These are phyloP conservation scores for Dittrichia graveolens DNA, from an alignment of 129 eudicot genomes.

Conservation along the genomic window DNA sequence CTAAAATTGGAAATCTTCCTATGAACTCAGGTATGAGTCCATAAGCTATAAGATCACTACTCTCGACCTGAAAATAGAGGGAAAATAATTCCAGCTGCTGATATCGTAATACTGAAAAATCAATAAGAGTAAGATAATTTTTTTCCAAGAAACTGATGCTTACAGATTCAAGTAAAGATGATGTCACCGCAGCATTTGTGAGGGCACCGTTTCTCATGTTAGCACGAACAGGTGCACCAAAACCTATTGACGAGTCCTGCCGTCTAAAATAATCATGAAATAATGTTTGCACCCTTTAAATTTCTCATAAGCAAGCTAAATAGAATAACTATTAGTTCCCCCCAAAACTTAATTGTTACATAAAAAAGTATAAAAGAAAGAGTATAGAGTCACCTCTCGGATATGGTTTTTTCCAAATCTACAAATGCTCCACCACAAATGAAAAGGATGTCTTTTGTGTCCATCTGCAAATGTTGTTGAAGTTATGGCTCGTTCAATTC, in stretches of 20 bases:
- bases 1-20: constrained; percentile 95
- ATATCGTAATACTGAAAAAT: not conserved
- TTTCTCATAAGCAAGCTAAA: constrained; percentile 8
- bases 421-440: constrained; percentile 95
- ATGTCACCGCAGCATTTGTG: constrained; percentile 68
- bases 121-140: not conserved
- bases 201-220: constrained; percentile 78
- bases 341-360: not conserved
- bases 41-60: constrained; percentile 91
- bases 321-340: not conserved
- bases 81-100: not conserved
- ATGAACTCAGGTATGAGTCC: constrained; percentile 96
- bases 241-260: constrained; percentile 96
- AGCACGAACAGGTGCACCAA: constrained; percentile 98
- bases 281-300: constrained; percentile 8
- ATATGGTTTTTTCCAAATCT: constrained; percentile 89
- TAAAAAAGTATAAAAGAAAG: not conserved
- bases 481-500: constrained; percentile 1
- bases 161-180: constrained; percentile 81
- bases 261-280: constrained; percentile 53
- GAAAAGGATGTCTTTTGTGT: constrained; percentile 91
- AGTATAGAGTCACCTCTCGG: constrained; percentile 65
- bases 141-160: constrained; percentile 33
- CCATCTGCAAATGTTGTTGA: constrained; percentile 58
- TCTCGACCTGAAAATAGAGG: constrained; percentile 70